A percentile compares a stretch with the other conserved stretches of the same genome.
Conservation (phyloP, 2,329 filamentous ascomycete genomes). For the Cladophialophora carrionii region DNA sequence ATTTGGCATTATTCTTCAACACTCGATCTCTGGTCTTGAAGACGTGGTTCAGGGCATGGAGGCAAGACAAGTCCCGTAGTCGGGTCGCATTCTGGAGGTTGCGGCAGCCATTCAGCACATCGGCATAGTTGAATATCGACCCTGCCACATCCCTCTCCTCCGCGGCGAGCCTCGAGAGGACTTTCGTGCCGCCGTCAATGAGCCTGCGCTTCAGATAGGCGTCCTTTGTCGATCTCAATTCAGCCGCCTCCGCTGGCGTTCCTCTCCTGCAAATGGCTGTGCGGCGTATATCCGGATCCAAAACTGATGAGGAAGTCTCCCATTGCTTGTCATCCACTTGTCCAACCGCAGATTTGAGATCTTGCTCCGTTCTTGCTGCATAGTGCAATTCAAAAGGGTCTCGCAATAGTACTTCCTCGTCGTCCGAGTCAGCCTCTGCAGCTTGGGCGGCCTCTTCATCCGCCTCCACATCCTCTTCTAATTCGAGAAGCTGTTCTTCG, state of each 20-base stretch:
- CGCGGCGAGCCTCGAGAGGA: constrained; percentile 57
- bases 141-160: constrained; percentile 69
- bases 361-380: constrained; percentile 55
- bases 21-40: constrained; percentile 91
- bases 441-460: constrained; percentile 45
- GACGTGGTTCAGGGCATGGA: constrained; percentile 89
- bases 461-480: constrained; percentile 37
- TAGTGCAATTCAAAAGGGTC: constrained; percentile 87
- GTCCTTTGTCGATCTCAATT: constrained; percentile 23
- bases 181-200: constrained; percentile 56
- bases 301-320: constrained; percentile 47
- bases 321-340: constrained; percentile 54
- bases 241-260: neutral
- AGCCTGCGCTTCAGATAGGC: constrained; percentile 71
- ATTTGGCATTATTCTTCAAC: constrained; percentile 85
- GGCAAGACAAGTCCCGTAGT: constrained; percentile 71
- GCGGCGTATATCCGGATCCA: constrained; percentile 38
- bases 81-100: constrained; percentile 68
- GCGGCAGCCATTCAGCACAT: constrained; percentile 75
- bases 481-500: constrained; percentile 34
- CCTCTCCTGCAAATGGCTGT: constrained; percentile 16
- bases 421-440: constrained; percentile 39
- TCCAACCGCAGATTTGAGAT: constrained; percentile 62
- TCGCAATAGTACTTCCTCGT: constrained; percentile 57
- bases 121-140: constrained; percentile 78